Conservation (phyloP, 441 rosid species). For the Gossypium trilobum region DNA sequence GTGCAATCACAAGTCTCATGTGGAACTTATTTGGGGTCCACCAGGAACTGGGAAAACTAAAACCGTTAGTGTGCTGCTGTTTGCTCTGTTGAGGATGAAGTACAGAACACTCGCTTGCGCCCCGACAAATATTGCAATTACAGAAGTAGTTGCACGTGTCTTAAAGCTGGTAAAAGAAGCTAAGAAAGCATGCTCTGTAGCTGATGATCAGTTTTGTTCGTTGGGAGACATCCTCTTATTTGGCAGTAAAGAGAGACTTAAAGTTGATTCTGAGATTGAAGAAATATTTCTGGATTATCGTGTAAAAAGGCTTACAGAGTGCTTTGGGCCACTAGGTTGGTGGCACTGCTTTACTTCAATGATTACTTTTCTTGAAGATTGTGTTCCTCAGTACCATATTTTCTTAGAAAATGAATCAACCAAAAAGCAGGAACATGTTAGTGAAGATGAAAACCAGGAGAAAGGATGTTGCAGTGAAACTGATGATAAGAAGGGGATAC, state of each 20-base stretch:
- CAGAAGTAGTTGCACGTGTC: slow-evolving; percentile 38
- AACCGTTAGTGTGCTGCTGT: slow-evolving; percentile 34
- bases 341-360: slow-evolving; percentile 18
- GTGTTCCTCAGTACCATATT: slow-evolving; percentile 18
- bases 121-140: slow-evolving; percentile 52
- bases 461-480: background rate
- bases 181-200: background rate
- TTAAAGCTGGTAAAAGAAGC: slow-evolving; percentile 27
- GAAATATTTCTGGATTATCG: slow-evolving; percentile 38
- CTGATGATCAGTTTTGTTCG: slow-evolving; percentile 5
- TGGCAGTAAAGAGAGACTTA: slow-evolving; percentile 13
- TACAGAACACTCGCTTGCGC: slow-evolving; percentile 43
- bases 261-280: slow-evolving; percentile 17
- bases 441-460: slow-evolving; percentile 10
- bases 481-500: background rate
- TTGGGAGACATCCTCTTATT: slow-evolving; percentile 25
- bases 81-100: slow-evolving; percentile 25
- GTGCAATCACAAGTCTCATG: slow-evolving; percentile 28
- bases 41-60: slow-evolving; percentile 71
- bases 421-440: background rate
- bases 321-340: slow-evolving; percentile 29
- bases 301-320: slow-evolving; percentile 22
- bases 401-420: slow-evolving; percentile 13
- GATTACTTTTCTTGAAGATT: slow-evolving; percentile 28
- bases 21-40: slow-evolving; percentile 61